Evolutionary conservation across 2,329 filamentous ascomycete species (phyloP), one percentile per base, ranked within the genome.

Genomic region (Dothistroma pini): DNA sequence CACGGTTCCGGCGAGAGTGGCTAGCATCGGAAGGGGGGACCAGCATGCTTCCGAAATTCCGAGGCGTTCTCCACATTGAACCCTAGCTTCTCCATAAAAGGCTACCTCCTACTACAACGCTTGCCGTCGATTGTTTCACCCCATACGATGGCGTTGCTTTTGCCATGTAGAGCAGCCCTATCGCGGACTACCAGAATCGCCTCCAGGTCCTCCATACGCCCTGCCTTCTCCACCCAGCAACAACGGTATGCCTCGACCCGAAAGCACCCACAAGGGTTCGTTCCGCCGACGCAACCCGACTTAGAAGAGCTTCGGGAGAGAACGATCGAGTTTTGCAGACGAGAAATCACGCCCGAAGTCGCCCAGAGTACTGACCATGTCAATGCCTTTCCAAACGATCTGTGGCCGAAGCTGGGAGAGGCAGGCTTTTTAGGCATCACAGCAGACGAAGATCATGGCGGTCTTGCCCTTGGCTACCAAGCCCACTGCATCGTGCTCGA

Each of bases 401-500:
- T 99, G 89, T 99, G 95, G 95, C 82, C 83, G 75, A 97, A 96
- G 78, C 81, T 99, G 54, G 95, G 95, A 64, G 89, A 92, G 66
- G 95, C 95, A 35, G 95, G 86, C 7, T 89, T 97, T 69, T 83
- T 97, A 31, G 95, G 95, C 61, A 90, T 97, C 70, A 97, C 95
- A 9, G 95, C 91, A 19, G 91, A 96, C 71, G 92, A 96, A 77
- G 89, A 91, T 59, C 91, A 95, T 56, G 95, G 95, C 41, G 95
- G 93, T 1, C 77, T 97, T 51, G 90, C 83, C 1, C 89, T 97
- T 86, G 95, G 95, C 11, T 99, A 97, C 77, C 93, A 97, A 79
- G 93, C 95, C 50, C 95, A 99, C 78, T 96, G 91, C 73, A 81
- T 96, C 7, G 91, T 97, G 51, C 89, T 97, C 86, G 95, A 99